phyloP scores from a whole-genome alignment of 257 asterid genomes.

The Orobanche coerulescens region DNA sequence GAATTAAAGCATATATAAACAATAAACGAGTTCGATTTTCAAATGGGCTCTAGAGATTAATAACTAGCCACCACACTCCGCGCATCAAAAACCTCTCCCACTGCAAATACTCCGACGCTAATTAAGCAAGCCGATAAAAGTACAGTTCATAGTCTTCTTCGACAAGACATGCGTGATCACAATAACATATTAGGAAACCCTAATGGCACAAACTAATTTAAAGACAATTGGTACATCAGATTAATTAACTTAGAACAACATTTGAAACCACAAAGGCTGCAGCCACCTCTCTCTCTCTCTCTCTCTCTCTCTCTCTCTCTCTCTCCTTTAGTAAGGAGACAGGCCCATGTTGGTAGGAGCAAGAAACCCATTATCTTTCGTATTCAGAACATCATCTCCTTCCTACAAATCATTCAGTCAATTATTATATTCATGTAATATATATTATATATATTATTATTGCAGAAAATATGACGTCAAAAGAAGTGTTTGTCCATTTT shows the following conservation, averaged over 20 bases:
- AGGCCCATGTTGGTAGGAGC: conserved; percentile 74
- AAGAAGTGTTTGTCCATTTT: too few relatives aligned
- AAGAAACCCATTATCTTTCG: conserved; percentile 79
- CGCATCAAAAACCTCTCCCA: conserved; percentile 42
- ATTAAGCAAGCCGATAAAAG: conserved; percentile 15
- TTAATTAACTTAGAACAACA: conserved; percentile 6
- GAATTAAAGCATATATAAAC: too few relatives aligned
- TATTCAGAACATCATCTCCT: conserved; percentile 69
- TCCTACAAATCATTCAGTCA: conserved; percentile 41
- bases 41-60: conserved; percentile 35
- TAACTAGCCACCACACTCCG: conserved; percentile 16
- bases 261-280: too few relatives aligned
- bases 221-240: conserved; percentile 1
- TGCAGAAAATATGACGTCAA: too few relatives aligned
- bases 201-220: conserved; percentile 21
- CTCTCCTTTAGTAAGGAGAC: conserved; percentile 48
- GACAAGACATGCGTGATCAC: neutral
- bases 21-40: conserved; percentile 22
- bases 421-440: too few relatives aligned
- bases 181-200: conserved; percentile 21
- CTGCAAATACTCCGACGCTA: conserved; percentile 20
- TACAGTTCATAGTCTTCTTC: conserved; percentile 19
- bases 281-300: too few relatives aligned
- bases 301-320: too few relatives aligned
- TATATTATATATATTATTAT: too few relatives aligned